Conservation (phyloP, 1,284 basidiomycete genomes). For the Coniferiporia weirii region DNA sequence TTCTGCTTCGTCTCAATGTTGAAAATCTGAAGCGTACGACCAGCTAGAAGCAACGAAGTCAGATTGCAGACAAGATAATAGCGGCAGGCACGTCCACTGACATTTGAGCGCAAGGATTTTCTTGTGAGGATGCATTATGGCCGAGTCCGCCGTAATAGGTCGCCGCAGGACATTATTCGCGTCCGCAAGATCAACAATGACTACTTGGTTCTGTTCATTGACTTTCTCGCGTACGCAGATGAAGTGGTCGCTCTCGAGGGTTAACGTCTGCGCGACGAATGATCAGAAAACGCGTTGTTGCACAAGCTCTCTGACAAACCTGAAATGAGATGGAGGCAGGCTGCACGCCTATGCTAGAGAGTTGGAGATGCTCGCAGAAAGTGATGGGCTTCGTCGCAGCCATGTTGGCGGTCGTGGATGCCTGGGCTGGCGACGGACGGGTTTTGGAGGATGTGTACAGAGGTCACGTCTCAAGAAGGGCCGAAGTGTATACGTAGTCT, state of each 20-base stretch:
- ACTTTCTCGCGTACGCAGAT: constrained; percentile 91
- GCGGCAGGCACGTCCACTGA: constrained; percentile 31
- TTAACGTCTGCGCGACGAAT: constrained; percentile 60
- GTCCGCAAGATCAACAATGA: constrained; percentile 94
- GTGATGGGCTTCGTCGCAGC: constrained; percentile 64
- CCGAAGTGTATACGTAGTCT: constrained; percentile 5
- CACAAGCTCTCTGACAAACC: constrained; percentile 40
- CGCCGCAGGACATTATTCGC: constrained; percentile 95
- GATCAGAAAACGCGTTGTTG: constrained; percentile 17
- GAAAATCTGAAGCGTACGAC: constrained; percentile 94
- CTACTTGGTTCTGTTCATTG: constrained; percentile 91
- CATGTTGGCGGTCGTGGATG: constrained; percentile 28
- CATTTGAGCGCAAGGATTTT: constrained; percentile 97
- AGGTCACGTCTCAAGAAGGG: not conserved
- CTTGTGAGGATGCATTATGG: constrained; percentile 97
- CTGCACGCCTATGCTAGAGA: constrained; percentile 94
- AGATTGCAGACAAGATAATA: not conserved
- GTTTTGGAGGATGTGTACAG: constrained; percentile 12
- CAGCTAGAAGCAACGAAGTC: constrained; percentile 47
- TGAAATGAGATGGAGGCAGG: constrained; percentile 97
- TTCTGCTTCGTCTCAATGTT: constrained; percentile 98
- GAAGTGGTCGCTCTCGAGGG: constrained; percentile 95
- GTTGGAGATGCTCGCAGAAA: constrained; percentile 85
- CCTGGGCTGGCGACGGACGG: constrained; percentile 15
- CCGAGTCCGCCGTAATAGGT: constrained; percentile 95